phyloP scores from a whole-genome alignment of 257 asterid species.

The Solanum tarijense region DNA sequence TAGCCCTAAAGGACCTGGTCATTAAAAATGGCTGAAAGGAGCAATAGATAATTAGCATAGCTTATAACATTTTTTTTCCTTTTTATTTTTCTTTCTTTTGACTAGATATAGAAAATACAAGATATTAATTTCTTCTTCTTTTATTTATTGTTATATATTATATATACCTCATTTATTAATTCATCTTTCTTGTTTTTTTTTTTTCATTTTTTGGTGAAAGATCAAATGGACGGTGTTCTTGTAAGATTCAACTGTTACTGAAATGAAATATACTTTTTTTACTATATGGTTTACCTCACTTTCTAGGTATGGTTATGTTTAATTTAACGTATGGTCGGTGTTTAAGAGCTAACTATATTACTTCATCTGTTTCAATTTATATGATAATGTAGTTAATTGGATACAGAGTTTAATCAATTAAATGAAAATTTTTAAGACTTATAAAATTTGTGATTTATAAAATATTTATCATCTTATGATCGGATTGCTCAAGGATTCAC shows the following conservation, averaged over 20 bases:
- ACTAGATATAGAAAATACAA: neutral
- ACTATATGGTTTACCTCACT: neutral
- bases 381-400: too few species aligned
- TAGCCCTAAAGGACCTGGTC: slow-evolving; percentile 21
- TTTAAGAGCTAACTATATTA: neutral
- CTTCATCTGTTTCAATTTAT: neutral
- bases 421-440: fast-evolving
- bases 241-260: neutral
- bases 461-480: neutral
- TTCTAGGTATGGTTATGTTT: neutral
- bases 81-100: neutral
- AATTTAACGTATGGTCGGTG: neutral
- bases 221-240: neutral
- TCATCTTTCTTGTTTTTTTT: neutral
- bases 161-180: neutral
- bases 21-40: neutral
- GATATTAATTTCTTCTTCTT: neutral
- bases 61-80: neutral
- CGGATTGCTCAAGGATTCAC: neutral
- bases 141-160: neutral
- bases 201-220: neutral
- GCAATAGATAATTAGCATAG: neutral
- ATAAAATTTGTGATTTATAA: neutral
- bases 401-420: neutral
- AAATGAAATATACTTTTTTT: neutral